phyloP scores from a whole-genome alignment of 192 early-diverging fungal genomes.

The Backusella parvicylindrica region DNA sequence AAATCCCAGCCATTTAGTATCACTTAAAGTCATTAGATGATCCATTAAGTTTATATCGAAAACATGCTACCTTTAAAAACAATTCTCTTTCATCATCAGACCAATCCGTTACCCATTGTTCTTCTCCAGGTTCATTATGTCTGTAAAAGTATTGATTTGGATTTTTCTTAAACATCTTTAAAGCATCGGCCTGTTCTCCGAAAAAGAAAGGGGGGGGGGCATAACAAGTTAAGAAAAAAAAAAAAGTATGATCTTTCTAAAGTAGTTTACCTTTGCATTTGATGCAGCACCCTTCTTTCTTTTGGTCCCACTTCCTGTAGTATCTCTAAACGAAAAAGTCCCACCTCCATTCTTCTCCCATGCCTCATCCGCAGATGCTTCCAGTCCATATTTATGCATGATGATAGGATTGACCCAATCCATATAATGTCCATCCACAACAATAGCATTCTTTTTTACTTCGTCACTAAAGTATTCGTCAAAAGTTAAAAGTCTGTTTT shows the following conservation, averaged over 20 bases:
- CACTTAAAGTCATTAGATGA: no score
- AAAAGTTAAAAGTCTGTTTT: constrained; percentile 43
- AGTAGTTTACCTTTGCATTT: constrained; percentile 25
- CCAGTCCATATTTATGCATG: constrained; percentile 58
- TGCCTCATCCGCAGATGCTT: constrained; percentile 55
- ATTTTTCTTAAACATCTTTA: constrained; percentile 73
- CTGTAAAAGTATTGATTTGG: constrained; percentile 79
- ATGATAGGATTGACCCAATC: constrained; percentile 64
- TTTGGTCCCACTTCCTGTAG: constrained; percentile 50
- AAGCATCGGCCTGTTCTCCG: constrained; percentile 49
- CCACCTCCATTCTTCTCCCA: constrained; percentile 81
- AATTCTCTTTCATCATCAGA: constrained; percentile 54
- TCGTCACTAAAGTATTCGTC: constrained; percentile 56
- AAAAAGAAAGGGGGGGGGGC: no score
- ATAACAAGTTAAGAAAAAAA: no score
- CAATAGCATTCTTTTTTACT: constrained; percentile 48
- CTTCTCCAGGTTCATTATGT: constrained; percentile 70
- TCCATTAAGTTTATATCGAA: background rate
- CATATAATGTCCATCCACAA: constrained; percentile 58
- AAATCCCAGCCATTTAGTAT: background rate
- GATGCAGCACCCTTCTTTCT: background rate
- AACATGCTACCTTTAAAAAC: constrained; percentile 50
- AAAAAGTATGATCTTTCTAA: background rate
- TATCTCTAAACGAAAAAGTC: constrained; percentile 66
- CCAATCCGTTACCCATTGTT: constrained; percentile 79